Percentiles rank a stretch among this genome's conserved stretches.
phyloP scores from a whole-genome alignment of 768 basidiomycete genomes.

The Asterophora lycoperdoides region DNA sequence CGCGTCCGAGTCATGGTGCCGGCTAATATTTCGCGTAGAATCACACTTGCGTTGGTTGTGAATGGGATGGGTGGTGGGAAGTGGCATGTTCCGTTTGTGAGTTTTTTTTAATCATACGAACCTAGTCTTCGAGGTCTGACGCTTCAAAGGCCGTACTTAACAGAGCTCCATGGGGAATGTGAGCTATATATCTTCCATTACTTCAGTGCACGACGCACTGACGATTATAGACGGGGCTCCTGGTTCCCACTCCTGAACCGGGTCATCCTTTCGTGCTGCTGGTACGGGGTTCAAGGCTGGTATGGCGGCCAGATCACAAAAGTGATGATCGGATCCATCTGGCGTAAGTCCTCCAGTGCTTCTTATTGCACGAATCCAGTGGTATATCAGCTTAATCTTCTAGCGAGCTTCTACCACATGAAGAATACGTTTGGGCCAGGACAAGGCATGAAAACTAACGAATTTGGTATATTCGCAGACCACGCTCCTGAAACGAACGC shows the following conservation, averaged over 20 bases:
- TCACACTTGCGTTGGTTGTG: conserved; percentile 22
- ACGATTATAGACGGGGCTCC: conserved; percentile 21
- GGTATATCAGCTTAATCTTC: not conserved
- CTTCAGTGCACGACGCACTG: not conserved
- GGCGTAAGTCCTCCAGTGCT: conserved; percentile 20
- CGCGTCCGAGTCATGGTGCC: not conserved
- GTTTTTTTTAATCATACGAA: not conserved
- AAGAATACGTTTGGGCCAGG: conserved; percentile 24
- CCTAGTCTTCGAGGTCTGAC: not conserved
- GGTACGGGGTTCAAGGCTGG: conserved; percentile 29
- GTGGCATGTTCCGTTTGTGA: conserved; percentile 30
- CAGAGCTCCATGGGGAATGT: conserved; percentile 26
- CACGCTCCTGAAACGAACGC: too few relatives aligned
- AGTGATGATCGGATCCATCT: conserved; percentile 28
- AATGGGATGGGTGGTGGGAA: conserved; percentile 29
- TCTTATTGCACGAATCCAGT: not conserved
- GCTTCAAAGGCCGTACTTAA: conserved; percentile 22
- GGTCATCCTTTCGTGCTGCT: conserved; percentile 28
- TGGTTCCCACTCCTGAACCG: conserved; percentile 27
- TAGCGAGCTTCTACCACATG: conserved; percentile 29
- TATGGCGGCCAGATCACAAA: conserved; percentile 30
- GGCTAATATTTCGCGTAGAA: conserved; percentile 10
- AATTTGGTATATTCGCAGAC: conserved; percentile 20
- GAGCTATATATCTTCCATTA: conserved; percentile 1
- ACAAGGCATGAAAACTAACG: conserved; percentile 27